Base-by-base conservation (phyloP, 257 asterid genomes). In the Nicotiana attenuata region DNA sequence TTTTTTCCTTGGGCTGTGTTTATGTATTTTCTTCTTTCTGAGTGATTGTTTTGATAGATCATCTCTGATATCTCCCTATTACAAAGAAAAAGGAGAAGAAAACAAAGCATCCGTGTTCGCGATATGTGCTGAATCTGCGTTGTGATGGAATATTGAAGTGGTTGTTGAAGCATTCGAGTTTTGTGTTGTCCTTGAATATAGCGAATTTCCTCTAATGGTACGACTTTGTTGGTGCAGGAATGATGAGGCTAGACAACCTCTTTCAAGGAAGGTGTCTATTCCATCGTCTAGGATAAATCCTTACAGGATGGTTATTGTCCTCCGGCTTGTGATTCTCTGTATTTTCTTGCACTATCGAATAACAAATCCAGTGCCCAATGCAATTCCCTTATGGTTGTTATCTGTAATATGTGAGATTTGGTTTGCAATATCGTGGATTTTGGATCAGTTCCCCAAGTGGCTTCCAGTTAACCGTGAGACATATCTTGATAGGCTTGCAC, bases 361-460 rank as follows among this genome's bases (percentile, higher is more conserved):
- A 79, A 94, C 97, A 41, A 94, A 96, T 81, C 99, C 99, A 41
- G 99, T 96, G 77, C 87, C 93, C 77, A 93, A 96, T 87, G 99
- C 99, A 76, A 90, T 80, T 92, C 81, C 98, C 8, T 87, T 94
- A 88, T 96, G 99, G 99, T 84, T 96, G 85, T 88, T 92, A 80
- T 96, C 99, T 75, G 99, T 96, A 81, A 94, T 96, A 69, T 96
- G 99, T 85, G 99, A 96, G 93, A 93, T 96, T 68, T 96, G 99
- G 99, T 96, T 96, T 83, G 99, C 99, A 61, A 60, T 94, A 57
- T 96, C 99, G 13, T 96, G 99, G 99, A 96, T 96, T 90, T 88
- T 96, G 85, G 99, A 94, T 94, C 99, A 96, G 93, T 96, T 96
- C 84, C 99, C 99, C 5, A 96, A 96, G 85, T 96, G 99, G 99